Evolutionary conservation across 768 basidiomycete genomes (phyloP).

Genomic region (Guyanaporus albipodus): DNA sequence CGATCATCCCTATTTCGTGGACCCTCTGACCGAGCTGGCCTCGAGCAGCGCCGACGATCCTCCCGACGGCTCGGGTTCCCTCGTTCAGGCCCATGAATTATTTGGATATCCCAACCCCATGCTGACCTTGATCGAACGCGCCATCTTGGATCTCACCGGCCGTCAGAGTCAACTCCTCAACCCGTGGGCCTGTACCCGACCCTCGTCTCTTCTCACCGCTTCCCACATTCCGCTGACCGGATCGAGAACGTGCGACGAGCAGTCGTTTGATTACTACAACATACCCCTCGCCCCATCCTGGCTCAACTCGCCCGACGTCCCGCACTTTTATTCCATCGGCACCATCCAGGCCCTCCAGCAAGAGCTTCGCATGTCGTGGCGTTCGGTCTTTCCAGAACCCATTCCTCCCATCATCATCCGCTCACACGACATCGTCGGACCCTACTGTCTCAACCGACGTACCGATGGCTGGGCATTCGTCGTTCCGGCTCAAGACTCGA

Average conservation of each 20-base stretch:
- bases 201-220: slow-evolving; percentile 1
- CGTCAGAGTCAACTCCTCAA: neutral
- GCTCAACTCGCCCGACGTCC: neutral
- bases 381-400: slow-evolving; percentile 13
- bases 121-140: slow-evolving; percentile 10
- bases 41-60: neutral
- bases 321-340: slow-evolving; percentile 8
- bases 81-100: neutral
- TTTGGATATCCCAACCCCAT: slow-evolving; percentile 17
- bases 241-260: neutral
- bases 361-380: slow-evolving; percentile 5
- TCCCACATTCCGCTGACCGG: slow-evolving; percentile 7
- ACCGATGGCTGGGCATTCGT: slow-evolving; percentile 5
- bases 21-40: neutral
- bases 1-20: neutral
- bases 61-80: neutral
- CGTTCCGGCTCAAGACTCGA: slow-evolving; percentile 7
- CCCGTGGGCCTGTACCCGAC: neutral
- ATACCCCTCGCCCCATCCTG: neutral
- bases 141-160: neutral
- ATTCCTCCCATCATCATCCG: slow-evolving; percentile 23
- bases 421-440: slow-evolving; percentile 12
- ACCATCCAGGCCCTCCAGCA: slow-evolving; percentile 10
- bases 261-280: slow-evolving; percentile 9
- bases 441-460: neutral